Conservation (phyloP, 192 early-diverging fungal genomes). For the Phlyctochytrium planicorne region DNA sequence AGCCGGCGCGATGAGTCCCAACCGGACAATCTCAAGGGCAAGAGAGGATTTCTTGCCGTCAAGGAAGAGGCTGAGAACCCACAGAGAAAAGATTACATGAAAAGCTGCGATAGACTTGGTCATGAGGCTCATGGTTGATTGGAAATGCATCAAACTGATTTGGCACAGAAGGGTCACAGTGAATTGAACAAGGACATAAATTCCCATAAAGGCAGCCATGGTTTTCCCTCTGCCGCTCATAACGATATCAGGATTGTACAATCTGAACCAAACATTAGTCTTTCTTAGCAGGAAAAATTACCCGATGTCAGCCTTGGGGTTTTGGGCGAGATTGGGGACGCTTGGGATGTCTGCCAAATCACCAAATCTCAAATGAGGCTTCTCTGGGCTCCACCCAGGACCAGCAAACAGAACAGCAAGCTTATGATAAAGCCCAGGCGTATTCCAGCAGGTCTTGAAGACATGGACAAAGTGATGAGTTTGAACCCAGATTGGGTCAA, state of each 20-base stretch:
- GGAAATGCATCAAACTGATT: not conserved
- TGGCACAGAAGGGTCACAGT: not conserved
- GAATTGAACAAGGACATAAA: not conserved
- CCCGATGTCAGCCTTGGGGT: constrained; percentile 20
- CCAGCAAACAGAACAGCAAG: constrained; percentile 54
- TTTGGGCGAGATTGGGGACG: constrained; percentile 17
- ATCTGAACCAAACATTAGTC: no score
- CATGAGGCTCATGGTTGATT: not conserved
- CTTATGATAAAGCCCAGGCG: constrained; percentile 19
- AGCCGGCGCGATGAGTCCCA: not conserved
- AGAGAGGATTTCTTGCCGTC: not conserved
- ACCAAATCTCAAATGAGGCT: constrained; percentile 14
- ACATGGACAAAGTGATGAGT: constrained; percentile 51
- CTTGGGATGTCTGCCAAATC: constrained; percentile 20
- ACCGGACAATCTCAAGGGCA: not conserved
- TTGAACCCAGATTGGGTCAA: constrained; percentile 58
- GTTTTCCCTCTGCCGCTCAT: not conserved
- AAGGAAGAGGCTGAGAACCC: not conserved
- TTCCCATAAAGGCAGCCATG: not conserved
- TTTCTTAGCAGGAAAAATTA: constrained; percentile 11
- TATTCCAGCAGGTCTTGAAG: constrained; percentile 29
- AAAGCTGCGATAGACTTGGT: not conserved
- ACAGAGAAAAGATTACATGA: not conserved
- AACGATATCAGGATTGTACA: not conserved
- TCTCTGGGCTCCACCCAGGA: constrained; percentile 46